Percentiles rank a stretch among this genome's conserved stretches.
Conservation (phyloP, 164 flowering plant species). For the Magnolia kwangsiensis region DNA sequence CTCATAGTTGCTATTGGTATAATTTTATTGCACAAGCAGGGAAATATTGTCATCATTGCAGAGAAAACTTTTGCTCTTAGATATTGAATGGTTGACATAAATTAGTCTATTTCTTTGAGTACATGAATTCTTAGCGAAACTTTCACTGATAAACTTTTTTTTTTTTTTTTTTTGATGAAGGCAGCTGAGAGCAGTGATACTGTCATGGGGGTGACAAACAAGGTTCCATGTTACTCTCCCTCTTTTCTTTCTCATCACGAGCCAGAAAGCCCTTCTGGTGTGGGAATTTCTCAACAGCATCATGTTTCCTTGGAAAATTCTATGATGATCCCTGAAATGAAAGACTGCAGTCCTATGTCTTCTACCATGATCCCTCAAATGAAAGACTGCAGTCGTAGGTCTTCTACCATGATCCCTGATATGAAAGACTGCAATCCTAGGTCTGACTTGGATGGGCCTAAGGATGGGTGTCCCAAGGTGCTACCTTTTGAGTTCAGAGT, state of each 20-base stretch:
- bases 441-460: conserved; percentile 9
- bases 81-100: background rate
- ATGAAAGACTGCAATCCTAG: conserved; percentile 2
- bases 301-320: background rate
- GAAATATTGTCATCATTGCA: too few relatives aligned
- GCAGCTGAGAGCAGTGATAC: conserved; percentile 14
- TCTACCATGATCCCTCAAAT: background rate
- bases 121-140: too few relatives aligned
- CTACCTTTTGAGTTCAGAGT: conserved; percentile 44
- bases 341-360: conserved; percentile 1
- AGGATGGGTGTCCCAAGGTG: conserved; percentile 18
- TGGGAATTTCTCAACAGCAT: background rate
- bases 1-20: too few relatives aligned
- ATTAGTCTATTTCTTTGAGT: background rate
- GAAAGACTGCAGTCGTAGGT: conserved; percentile 2
- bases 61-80: background rate
- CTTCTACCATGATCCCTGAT: background rate
- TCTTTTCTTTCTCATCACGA: background rate
- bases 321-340: background rate
- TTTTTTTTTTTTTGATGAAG: background rate
- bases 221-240: background rate
- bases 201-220: conserved; percentile 11
- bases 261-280: background rate
- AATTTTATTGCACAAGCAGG: too few relatives aligned
- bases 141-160: too few relatives aligned